Conservation (phyloP, 2,329 filamentous ascomycete genomes). For the Penicillium sp. region DNA sequence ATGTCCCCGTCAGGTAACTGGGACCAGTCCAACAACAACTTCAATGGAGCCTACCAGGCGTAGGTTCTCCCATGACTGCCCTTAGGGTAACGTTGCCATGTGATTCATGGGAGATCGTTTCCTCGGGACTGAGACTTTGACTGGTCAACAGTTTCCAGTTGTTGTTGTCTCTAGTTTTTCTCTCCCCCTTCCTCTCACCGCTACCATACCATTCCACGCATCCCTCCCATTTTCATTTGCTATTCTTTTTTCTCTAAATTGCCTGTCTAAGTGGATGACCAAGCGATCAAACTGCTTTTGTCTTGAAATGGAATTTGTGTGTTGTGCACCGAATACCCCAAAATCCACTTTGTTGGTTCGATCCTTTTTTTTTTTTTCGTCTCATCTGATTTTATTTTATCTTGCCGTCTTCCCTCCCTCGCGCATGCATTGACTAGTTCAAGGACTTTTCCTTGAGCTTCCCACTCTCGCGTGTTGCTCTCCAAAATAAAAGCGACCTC, state of each 20-base stretch:
- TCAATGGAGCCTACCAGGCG: slow-evolving; percentile 64
- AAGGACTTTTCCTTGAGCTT: slow-evolving; percentile 36
- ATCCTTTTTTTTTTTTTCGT: slow-evolving; percentile 35
- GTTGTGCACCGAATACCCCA: slow-evolving; percentile 50
- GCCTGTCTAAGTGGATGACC: slow-evolving; percentile 43
- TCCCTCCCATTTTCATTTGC: slow-evolving; percentile 14
- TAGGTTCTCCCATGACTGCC: slow-evolving; percentile 40
- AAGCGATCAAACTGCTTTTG: slow-evolving; percentile 45
- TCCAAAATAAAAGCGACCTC: slow-evolving; percentile 43
- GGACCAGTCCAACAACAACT: slow-evolving; percentile 58
- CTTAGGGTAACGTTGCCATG: background rate
- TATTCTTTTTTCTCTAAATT: slow-evolving; percentile 35
- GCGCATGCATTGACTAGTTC: slow-evolving; percentile 37
- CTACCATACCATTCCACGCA: slow-evolving; percentile 21
- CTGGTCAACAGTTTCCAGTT: slow-evolving; percentile 15
- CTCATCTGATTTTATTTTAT: background rate
- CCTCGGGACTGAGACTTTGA: slow-evolving; percentile 10
- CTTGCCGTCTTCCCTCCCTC: slow-evolving; percentile 26
- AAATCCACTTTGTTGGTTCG: slow-evolving; percentile 44
- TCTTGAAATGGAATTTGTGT: slow-evolving; percentile 49
- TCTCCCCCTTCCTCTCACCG: slow-evolving; percentile 21
- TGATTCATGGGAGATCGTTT: slow-evolving; percentile 9
- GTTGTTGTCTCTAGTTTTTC: slow-evolving; percentile 19
- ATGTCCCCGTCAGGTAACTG: slow-evolving; percentile 55
- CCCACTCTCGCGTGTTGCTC: slow-evolving; percentile 36